Conservation (phyloP, 495 filamentous ascomycete species). For the Daldinia concentrica region DNA sequence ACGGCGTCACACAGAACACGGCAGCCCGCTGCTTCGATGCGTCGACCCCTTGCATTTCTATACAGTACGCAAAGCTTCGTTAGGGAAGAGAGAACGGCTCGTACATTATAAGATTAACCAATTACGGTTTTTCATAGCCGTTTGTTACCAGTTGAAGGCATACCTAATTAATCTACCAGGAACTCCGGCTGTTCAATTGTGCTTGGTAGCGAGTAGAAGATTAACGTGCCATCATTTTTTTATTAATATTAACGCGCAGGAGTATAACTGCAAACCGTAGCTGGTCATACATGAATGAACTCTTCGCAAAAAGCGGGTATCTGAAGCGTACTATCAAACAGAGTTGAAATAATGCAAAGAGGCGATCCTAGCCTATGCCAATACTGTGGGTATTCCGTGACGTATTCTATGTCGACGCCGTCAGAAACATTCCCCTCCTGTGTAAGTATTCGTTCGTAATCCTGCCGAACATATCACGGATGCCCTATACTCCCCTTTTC, state of each 20-base stretch:
- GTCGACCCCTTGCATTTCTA: too few relatives aligned
- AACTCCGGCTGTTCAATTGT: not conserved
- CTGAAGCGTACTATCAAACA: not conserved
- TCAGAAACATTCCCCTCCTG: not conserved
- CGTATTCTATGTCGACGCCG: not conserved
- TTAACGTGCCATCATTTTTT: not conserved
- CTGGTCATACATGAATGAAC: not conserved
- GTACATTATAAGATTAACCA: too few relatives aligned
- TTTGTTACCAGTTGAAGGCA: not conserved
- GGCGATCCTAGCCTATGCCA: not conserved
- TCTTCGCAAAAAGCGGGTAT: not conserved
- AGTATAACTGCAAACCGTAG: not conserved
- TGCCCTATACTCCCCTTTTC: not conserved
- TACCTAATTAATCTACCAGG: not conserved
- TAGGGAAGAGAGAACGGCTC: too few relatives aligned
- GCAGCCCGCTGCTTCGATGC: too few relatives aligned
- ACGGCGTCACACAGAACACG: too few relatives aligned
- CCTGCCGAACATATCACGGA: not conserved
- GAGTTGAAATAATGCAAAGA: not conserved
- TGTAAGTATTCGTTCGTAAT: not conserved
- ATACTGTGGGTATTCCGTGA: not conserved
- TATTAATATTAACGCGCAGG: not conserved
- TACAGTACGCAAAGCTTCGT: too few relatives aligned
- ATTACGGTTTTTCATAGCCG: too few relatives aligned
- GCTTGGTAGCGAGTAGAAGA: not conserved